These are phyloP conservation scores for Prunus fruticosa DNA, from an alignment of 306 rosid species.

Conservation along the genomic window DNA sequence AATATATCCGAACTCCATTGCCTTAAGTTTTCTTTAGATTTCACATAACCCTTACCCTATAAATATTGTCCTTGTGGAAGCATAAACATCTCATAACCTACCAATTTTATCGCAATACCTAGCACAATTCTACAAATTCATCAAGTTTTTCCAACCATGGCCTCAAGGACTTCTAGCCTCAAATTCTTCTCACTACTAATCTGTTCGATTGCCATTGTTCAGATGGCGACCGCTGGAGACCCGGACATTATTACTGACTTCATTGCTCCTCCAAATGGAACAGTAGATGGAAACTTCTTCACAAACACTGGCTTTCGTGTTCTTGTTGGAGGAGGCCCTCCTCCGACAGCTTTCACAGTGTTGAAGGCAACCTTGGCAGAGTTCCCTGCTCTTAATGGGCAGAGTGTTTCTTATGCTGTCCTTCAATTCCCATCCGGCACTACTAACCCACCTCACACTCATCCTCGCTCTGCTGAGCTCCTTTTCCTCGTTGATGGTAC, in stretches of 20 bases:
- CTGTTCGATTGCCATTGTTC: slow-evolving; percentile 14
- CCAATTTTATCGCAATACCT: no score
- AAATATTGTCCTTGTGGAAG: neutral
- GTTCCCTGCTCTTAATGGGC: slow-evolving; percentile 52
- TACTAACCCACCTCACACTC: slow-evolving; percentile 53
- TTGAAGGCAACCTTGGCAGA: slow-evolving; percentile 36
- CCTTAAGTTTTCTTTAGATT: neutral
- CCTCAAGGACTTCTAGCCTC: neutral
- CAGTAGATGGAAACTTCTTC: slow-evolving; percentile 18
- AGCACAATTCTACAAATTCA: neutral
- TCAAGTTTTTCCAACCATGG: neutral
- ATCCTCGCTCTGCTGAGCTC: slow-evolving; percentile 53
- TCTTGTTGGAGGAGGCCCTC: neutral
- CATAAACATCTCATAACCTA: neutral
- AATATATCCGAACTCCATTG: neutral
- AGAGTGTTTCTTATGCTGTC: slow-evolving; percentile 55
- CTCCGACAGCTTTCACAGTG: slow-evolving; percentile 26
- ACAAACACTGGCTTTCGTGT: neutral
- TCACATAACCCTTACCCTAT: neutral
- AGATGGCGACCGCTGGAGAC: slow-evolving; percentile 27
- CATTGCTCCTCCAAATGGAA: slow-evolving; percentile 17
- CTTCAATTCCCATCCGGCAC: slow-evolving; percentile 34
- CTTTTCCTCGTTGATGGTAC: slow-evolving; percentile 33
- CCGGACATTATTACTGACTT: slow-evolving; percentile 41
- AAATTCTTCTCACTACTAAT: slow-evolving; percentile 25